These are phyloP conservation scores for Achaetomiella virescens DNA, from an alignment of 495 filamentous ascomycete genomes.

Conservation along the genomic window DNA sequence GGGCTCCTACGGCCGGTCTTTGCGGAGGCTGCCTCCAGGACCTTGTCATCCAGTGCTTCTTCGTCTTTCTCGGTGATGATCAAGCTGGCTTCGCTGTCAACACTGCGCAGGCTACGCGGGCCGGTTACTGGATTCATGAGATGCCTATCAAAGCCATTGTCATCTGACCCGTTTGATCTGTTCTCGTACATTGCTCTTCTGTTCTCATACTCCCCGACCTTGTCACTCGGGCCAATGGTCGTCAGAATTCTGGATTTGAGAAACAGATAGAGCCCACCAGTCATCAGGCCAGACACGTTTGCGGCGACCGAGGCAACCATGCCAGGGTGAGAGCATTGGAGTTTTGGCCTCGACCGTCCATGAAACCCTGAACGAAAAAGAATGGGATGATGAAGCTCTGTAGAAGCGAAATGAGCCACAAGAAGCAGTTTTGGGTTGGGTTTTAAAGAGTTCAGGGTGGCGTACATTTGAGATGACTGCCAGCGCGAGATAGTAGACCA, in stretches of 20 bases:
- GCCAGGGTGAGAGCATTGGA: constrained; percentile 29
- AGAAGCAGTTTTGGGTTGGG: background rate
- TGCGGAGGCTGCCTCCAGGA: constrained; percentile 11
- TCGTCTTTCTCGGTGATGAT: constrained; percentile 26
- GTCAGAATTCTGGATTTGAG: constrained; percentile 40
- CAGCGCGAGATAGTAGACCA: constrained; percentile 43
- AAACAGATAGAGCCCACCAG: constrained; percentile 43
- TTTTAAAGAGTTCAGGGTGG: background rate
- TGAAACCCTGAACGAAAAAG: constrained; percentile 35
- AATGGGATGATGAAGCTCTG: constrained; percentile 41
- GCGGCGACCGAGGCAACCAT: constrained; percentile 45
- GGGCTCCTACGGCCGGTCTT: constrained; percentile 17
- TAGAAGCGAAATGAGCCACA: constrained; percentile 17
- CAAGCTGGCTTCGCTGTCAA: constrained; percentile 32
- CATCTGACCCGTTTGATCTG: constrained; percentile 19
- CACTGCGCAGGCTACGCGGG: constrained; percentile 22
- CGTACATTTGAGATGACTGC: constrained; percentile 39
- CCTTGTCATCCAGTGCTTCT: constrained; percentile 11
- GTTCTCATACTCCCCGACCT: constrained; percentile 36
- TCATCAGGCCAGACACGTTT: constrained; percentile 44
- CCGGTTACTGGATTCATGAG: constrained; percentile 27
- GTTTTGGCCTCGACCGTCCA: constrained; percentile 17
- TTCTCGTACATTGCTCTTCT: constrained; percentile 30
- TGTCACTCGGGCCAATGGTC: constrained; percentile 37
- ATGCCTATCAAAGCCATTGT: constrained; percentile 24